Conservation (phyloP, 495 filamentous ascomycete species). For the Darksidea phi region DNA sequence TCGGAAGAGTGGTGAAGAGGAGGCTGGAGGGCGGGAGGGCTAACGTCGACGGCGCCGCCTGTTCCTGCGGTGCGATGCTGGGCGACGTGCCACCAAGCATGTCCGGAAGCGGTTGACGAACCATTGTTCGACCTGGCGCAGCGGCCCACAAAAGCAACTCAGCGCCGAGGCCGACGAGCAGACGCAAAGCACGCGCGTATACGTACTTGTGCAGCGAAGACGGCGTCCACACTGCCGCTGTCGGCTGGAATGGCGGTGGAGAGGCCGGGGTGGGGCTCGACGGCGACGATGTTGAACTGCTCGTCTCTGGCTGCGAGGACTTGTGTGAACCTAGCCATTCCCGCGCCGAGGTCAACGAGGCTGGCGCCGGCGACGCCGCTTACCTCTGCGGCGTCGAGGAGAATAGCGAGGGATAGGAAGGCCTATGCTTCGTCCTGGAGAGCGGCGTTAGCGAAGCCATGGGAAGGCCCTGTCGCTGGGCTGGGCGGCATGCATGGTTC, state of each 20-base stretch:
- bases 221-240: slow-evolving; percentile 58
- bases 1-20: slow-evolving; percentile 10
- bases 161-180: neutral
- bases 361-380: slow-evolving; percentile 44
- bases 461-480: slow-evolving; percentile 28
- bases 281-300: slow-evolving; percentile 55
- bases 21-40: slow-evolving; percentile 16
- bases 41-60: slow-evolving; percentile 17
- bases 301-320: slow-evolving; percentile 54
- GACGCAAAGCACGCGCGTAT: neutral
- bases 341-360: slow-evolving; percentile 63
- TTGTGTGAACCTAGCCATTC: slow-evolving; percentile 68
- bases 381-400: slow-evolving; percentile 53
- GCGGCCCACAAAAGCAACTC: neutral
- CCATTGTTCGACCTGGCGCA: neutral
- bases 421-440: slow-evolving; percentile 62
- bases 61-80: slow-evolving; percentile 13
- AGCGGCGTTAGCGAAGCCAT: slow-evolving; percentile 57
- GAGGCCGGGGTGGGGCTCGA: slow-evolving; percentile 62
- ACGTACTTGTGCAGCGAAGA: slow-evolving; percentile 64
- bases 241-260: slow-evolving; percentile 55
- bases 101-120: slow-evolving; percentile 10
- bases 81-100: neutral
- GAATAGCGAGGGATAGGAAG: slow-evolving; percentile 57
- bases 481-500: slow-evolving; percentile 3